A percentile compares a stretch with the other conserved stretches of the same genome.
Evolutionary conservation across 345 rosid genomes (phyloP).

Genomic region (Physaria fendleri): DNA sequence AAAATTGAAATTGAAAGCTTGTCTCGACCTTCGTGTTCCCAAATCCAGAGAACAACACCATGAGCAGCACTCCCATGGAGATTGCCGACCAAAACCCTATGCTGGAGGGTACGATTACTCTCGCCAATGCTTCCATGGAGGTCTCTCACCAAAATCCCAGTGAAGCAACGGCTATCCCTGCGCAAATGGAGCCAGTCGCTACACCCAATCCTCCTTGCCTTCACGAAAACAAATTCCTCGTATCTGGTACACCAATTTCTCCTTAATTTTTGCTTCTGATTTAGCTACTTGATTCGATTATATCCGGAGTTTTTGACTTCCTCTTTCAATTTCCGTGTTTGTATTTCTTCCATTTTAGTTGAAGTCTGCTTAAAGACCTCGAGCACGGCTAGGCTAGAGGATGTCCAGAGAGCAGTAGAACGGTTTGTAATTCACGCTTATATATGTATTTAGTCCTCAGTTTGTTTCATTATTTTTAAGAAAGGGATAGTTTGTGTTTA

Average conservation of each 20-base stretch:
- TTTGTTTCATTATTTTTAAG: background rate
- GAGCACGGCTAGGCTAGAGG: constrained; percentile 68
- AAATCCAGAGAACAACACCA: constrained; percentile 15
- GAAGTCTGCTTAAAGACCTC: constrained; percentile 92
- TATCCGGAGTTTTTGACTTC: background rate
- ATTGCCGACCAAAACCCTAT: constrained; percentile 35
- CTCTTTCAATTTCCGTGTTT: background rate
- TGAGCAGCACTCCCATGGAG: constrained; percentile 72
- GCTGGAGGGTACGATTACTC: constrained; percentile 14
- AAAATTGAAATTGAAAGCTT: background rate
- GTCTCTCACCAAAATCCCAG: constrained; percentile 13
- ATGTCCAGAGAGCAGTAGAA: constrained; percentile 67
- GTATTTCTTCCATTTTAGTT: too few species aligned
- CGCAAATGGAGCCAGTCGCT: constrained; percentile 24
- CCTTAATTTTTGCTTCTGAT: background rate
- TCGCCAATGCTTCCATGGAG: constrained; percentile 15
- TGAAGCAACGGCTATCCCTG: background rate
- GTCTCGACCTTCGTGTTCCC: background rate
- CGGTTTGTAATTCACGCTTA: too few species aligned
- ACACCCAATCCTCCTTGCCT: constrained; percentile 27
- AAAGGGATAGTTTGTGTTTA: constrained; percentile 8
- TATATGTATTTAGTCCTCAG: too few species aligned
- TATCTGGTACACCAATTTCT: constrained; percentile 46
- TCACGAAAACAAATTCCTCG: constrained; percentile 44
- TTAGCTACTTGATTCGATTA: background rate